Evolutionary conservation across 2,329 filamentous ascomycete genomes (phyloP).

Genomic region (Aspergillus persii): DNA sequence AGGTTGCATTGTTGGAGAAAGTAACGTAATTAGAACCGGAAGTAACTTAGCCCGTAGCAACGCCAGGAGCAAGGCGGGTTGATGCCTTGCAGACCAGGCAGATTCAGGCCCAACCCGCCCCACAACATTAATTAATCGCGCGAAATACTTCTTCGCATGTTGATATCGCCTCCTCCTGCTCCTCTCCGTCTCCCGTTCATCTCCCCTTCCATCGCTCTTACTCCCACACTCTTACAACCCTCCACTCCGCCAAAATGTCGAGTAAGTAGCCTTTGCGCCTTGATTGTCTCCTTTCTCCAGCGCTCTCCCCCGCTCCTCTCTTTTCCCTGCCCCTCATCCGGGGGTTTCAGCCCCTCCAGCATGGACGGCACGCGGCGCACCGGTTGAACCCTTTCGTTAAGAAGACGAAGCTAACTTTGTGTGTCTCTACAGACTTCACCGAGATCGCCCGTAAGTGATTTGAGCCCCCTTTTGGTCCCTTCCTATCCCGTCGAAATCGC

Average conservation of each 20-base stretch:
- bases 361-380: not conserved
- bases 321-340: conserved; percentile 21
- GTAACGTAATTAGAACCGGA: too few species aligned
- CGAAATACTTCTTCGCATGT: conserved; percentile 10
- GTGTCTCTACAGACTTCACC: conserved; percentile 33
- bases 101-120: conserved; percentile 7
- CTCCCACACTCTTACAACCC: conserved; percentile 21
- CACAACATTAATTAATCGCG: conserved; percentile 14
- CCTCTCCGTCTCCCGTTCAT: conserved; percentile 5
- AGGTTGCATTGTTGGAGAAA: too few species aligned
- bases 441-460: conserved; percentile 40
- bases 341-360: conserved; percentile 15
- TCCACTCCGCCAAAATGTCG: conserved; percentile 32
- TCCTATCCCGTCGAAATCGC: not conserved
- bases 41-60: too few species aligned
- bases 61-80: not conserved
- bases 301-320: not conserved
- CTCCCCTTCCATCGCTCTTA: conserved; percentile 10
- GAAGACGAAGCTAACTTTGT: not conserved
- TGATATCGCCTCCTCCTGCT: conserved; percentile 14
- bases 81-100: conserved; percentile 5
- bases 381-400: not conserved
- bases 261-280: conserved; percentile 24
- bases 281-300: not conserved
- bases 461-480: not conserved